Conservation (phyloP, 2,329 filamentous ascomycete genomes). For the Phoma sp. region DNA sequence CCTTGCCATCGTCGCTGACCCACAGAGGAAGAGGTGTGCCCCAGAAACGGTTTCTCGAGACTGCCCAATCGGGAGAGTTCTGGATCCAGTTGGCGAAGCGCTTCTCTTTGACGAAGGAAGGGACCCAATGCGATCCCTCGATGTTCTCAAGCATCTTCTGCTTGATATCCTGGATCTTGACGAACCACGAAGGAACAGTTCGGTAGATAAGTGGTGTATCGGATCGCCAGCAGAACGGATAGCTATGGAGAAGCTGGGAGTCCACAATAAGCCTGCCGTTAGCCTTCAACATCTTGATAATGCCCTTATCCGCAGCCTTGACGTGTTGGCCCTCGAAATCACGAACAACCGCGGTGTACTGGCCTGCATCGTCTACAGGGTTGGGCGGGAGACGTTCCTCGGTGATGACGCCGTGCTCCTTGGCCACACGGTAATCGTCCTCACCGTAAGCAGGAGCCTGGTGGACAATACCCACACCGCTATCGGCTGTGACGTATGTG, state of each 20-base stretch:
- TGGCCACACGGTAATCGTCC: slow-evolving; percentile 88
- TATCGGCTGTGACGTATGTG: slow-evolving; percentile 84
- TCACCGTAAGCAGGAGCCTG: slow-evolving; percentile 93
- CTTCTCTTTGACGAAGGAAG: slow-evolving; percentile 86
- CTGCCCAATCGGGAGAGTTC: slow-evolving; percentile 93
- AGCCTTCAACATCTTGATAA: slow-evolving; percentile 85
- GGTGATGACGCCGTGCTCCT: slow-evolving; percentile 77
- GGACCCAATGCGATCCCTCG: slow-evolving; percentile 89
- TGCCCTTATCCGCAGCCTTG: slow-evolving; percentile 89
- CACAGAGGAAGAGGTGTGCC: slow-evolving; percentile 91
- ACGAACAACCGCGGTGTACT: slow-evolving; percentile 75
- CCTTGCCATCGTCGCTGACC: slow-evolving; percentile 87
- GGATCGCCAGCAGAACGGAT: slow-evolving; percentile 93
- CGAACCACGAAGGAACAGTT: slow-evolving; percentile 93
- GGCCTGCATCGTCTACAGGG: slow-evolving; percentile 83
- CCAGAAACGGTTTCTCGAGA: slow-evolving; percentile 94
- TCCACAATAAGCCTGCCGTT: slow-evolving; percentile 80
- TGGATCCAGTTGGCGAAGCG: slow-evolving; percentile 91
- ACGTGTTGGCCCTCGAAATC: slow-evolving; percentile 89
- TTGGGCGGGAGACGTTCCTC: slow-evolving; percentile 83
- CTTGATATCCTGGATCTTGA: slow-evolving; percentile 82
- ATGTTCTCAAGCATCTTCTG: slow-evolving; percentile 91
- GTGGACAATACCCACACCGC: slow-evolving; percentile 92
- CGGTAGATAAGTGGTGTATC: slow-evolving; percentile 93
- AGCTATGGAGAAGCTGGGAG: slow-evolving; percentile 86